Percentiles rank a stretch among this genome's conserved stretches.
phyloP scores from a whole-genome alignment of 176 grass and related monocot genomes.

The Musa beccarii region DNA sequence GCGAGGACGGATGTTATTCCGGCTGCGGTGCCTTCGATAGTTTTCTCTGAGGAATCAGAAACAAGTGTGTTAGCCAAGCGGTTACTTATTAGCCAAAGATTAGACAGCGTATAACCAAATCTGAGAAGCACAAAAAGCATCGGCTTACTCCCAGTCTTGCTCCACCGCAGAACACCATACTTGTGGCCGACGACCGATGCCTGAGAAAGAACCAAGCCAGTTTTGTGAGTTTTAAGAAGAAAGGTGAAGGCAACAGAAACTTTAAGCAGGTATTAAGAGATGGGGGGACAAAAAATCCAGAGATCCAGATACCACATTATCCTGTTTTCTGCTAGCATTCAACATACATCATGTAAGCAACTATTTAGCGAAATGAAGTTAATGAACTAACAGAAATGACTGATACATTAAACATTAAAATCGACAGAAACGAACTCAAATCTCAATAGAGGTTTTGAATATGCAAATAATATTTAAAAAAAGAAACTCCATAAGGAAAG shows the following conservation, averaged over 20 bases:
- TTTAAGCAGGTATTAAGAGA: no score
- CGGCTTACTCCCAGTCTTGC: conserved; percentile 86
- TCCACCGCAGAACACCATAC: conserved; percentile 86
- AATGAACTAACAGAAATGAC: background rate
- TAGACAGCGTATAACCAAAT: background rate
- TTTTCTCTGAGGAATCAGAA: conserved; percentile 56
- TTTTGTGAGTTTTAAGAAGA: background rate
- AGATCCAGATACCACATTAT: background rate
- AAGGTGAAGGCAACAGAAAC: no score
- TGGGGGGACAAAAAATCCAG: no score
- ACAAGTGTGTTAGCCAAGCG: background rate
- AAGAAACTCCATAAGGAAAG: background rate
- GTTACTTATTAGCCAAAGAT: background rate
- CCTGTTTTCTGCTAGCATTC: background rate
- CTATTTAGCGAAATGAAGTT: background rate
- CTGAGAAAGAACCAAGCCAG: conserved; percentile 31
- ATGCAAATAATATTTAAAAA: background rate
- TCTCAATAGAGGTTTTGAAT: background rate
- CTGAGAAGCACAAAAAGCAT: conserved; percentile 1
- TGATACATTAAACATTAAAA: background rate
- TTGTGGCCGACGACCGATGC: conserved; percentile 96
- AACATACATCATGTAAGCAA: background rate
- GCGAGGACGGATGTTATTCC: conserved; percentile 83
- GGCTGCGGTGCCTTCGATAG: conserved; percentile 89
- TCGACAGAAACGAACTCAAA: background rate